phyloP scores from a whole-genome alignment of 2,329 filamentous ascomycete genomes.

The Ophiosphaerella herpotricha region DNA sequence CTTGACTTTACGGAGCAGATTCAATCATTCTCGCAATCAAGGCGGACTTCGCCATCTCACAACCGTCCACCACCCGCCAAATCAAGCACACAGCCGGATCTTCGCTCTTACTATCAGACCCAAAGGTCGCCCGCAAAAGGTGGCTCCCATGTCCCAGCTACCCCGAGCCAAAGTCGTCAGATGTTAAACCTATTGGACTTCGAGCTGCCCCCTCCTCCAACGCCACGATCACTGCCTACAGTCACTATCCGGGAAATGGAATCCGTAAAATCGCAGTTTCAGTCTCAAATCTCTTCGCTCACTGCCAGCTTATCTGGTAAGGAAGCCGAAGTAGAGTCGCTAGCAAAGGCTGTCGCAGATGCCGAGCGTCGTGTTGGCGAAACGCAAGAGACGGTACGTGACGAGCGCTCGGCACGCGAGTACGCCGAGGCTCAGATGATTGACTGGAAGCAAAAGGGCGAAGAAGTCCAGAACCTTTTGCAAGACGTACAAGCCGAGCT shows the following conservation, averaged over 20 bases:
- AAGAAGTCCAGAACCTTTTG: slow-evolving; percentile 83
- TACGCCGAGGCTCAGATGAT: slow-evolving; percentile 74
- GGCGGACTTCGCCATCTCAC: slow-evolving; percentile 44
- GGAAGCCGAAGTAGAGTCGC: slow-evolving; percentile 84
- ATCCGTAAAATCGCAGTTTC: slow-evolving; percentile 84
- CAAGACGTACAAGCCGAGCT: slow-evolving; percentile 82
- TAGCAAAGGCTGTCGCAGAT: slow-evolving; percentile 86
- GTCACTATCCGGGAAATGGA: slow-evolving; percentile 93
- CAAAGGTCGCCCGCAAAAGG: slow-evolving; percentile 41
- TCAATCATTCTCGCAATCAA: slow-evolving; percentile 56
- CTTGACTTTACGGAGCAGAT: slow-evolving; percentile 87
- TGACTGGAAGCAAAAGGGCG: slow-evolving; percentile 81
- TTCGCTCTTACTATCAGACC: slow-evolving; percentile 39
- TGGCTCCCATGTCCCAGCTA: slow-evolving; percentile 30
- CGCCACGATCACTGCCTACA: slow-evolving; percentile 86
- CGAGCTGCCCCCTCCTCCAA: slow-evolving; percentile 91
- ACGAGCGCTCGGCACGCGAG: slow-evolving; percentile 73
- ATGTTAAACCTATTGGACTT: slow-evolving; percentile 68
- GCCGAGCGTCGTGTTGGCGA: slow-evolving; percentile 91
- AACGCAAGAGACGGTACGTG: slow-evolving; percentile 79
- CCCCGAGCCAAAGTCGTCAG: slow-evolving; percentile 38
- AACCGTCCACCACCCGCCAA: slow-evolving; percentile 57
- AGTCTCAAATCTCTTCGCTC: slow-evolving; percentile 92
- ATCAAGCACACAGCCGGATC: slow-evolving; percentile 58
- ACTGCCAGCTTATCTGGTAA: slow-evolving; percentile 90